Conservation (phyloP, 257 asterid genomes). For the Solanum bukasovii region DNA sequence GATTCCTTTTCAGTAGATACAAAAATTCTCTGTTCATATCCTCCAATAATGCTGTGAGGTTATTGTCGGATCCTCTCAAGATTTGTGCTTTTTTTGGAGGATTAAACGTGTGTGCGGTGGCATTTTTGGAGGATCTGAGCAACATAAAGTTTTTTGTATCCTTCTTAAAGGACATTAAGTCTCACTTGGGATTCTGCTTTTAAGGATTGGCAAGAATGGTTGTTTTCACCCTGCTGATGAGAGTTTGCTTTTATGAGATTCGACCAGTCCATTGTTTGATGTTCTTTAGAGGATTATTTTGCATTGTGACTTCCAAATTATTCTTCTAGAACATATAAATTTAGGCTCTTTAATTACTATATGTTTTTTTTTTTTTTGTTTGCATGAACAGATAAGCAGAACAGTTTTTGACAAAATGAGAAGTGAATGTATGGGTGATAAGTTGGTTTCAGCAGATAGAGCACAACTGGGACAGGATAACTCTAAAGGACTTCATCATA, state of each 20-base stretch:
- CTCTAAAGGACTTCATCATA: slow-evolving; percentile 28
- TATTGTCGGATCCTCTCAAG: not conserved
- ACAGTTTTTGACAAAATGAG: slow-evolving; percentile 75
- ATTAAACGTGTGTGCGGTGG: not conserved
- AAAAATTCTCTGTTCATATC: not conserved
- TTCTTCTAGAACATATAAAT: not conserved
- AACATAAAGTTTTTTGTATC: not conserved
- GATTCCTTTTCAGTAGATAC: not conserved
- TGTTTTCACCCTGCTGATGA: not conserved
- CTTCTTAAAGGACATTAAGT: not conserved
- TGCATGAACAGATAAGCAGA: slow-evolving; percentile 58
- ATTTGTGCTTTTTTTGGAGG: not conserved
- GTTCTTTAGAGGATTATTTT: not conserved
- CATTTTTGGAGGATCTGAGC: not conserved
- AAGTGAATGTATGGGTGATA: slow-evolving; percentile 29
- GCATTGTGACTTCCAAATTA: not conserved
- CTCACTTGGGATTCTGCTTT: not conserved
- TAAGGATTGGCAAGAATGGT: not conserved
- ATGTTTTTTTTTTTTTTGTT: not conserved
- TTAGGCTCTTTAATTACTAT: not conserved
- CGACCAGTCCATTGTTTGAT: not conserved
- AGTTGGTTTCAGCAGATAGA: slow-evolving; percentile 28
- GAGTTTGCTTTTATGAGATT: not conserved
- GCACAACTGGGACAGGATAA: slow-evolving; percentile 21
- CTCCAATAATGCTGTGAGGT: not conserved